These are phyloP conservation scores for Fusarium sp. DNA, from an alignment of 2,329 filamentous ascomycete genomes.

Conservation along the genomic window DNA sequence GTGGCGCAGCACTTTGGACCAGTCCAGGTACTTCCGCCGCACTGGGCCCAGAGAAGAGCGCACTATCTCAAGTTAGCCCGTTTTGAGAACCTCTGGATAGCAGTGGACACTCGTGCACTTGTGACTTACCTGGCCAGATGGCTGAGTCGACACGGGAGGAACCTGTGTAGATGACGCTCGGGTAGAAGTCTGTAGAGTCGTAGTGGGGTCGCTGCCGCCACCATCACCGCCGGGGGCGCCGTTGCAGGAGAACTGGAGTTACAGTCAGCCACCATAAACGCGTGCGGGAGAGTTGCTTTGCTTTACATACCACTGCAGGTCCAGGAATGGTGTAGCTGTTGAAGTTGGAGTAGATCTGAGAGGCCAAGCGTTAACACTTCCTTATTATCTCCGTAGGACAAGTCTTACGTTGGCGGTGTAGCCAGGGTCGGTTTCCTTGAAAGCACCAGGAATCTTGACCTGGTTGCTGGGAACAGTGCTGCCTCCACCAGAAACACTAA, in stretches of 20 bases:
- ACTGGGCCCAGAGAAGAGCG: conserved; percentile 2
- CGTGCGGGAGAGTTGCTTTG: accelerated
- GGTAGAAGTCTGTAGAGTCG: conserved; percentile 7
- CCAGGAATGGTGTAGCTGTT: conserved; percentile 8
- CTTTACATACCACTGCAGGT: background rate
- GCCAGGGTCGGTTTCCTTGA: conserved; percentile 1
- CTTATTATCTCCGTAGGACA: accelerated
- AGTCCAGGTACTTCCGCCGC: background rate
- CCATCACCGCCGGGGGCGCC: background rate
- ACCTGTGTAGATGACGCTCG: background rate
- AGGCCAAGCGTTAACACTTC: accelerated
- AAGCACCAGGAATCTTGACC: conserved; percentile 12
- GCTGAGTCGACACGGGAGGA: background rate
- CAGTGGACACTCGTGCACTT: accelerated
- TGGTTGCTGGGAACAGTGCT: conserved; percentile 7
- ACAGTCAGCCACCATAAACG: accelerated
- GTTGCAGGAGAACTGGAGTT: conserved; percentile 1
- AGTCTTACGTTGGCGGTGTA: background rate
- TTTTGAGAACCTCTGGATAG: accelerated
- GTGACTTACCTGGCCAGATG: background rate
- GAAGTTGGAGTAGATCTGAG: conserved; percentile 14
- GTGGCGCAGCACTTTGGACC: conserved; percentile 16
- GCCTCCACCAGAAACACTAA: conserved; percentile 1
- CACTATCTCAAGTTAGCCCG: background rate
- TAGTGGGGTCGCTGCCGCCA: background rate